phyloP scores from a whole-genome alignment of 495 filamentous ascomycete species.

The Neurospora sp. region DNA sequence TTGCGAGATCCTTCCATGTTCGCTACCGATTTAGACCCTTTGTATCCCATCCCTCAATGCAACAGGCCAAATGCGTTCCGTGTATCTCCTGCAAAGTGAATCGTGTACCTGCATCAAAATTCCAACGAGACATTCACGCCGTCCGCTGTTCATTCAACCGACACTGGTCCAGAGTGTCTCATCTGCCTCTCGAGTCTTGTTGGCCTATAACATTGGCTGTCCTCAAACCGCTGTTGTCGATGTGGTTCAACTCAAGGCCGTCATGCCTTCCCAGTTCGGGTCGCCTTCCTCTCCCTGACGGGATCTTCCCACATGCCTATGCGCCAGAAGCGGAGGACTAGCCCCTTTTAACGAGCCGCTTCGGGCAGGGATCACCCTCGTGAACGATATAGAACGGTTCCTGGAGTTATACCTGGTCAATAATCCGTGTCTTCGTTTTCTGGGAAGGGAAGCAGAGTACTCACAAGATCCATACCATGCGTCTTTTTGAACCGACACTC shows the following conservation, averaged over 20 bases:
- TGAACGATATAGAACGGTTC: not conserved
- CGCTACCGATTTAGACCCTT: fast-evolving
- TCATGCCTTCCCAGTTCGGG: not conserved
- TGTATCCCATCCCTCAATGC: not conserved
- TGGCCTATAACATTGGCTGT: not conserved
- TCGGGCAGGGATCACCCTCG: not conserved
- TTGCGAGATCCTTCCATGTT: not conserved
- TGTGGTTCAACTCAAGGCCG: not conserved
- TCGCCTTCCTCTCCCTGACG: not conserved
- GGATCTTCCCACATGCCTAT: not conserved
- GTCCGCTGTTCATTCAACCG: not conserved
- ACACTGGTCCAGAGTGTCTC: not conserved
- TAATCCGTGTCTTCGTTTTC: not conserved
- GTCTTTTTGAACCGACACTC: slow-evolving; percentile 19
- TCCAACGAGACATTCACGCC: not conserved
- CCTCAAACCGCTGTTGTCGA: not conserved
- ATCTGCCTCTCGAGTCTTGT: not conserved
- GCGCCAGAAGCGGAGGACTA: not conserved
- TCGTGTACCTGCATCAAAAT: not conserved
- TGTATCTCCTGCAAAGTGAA: not conserved
- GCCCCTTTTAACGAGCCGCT: not conserved
- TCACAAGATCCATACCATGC: slow-evolving; percentile 27
- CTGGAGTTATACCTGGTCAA: not conserved
- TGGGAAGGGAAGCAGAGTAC: not conserved
- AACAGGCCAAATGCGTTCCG: not conserved